These are phyloP conservation scores for Fraxinus cuspidata DNA, from an alignment of 257 asterid species.

Conservation along the genomic window DNA sequence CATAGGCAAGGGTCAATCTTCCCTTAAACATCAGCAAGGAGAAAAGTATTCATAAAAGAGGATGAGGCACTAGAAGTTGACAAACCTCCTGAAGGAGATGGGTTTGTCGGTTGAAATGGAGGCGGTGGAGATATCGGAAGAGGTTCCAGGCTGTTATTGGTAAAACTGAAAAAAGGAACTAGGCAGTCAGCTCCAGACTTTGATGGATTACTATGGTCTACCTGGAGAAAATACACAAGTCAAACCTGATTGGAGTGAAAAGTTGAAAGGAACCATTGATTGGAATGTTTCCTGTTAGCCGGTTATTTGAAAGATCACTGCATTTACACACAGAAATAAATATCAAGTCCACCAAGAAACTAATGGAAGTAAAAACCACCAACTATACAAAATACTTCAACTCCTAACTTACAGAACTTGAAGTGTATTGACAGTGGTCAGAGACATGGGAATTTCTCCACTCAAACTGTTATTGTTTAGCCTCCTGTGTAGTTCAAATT, in stretches of 20 bases:
- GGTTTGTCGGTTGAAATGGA: slow-evolving; percentile 52
- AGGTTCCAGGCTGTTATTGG: slow-evolving; percentile 43
- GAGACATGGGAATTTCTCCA: slow-evolving; percentile 63
- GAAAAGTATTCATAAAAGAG: neutral
- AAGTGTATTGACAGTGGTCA: slow-evolving; percentile 60
- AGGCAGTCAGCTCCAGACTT: slow-evolving; percentile 28
- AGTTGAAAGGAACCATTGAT: slow-evolving; percentile 84
- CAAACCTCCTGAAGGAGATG: slow-evolving; percentile 36
- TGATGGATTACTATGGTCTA: slow-evolving; percentile 8
- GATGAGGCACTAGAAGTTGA: slow-evolving; percentile 13
- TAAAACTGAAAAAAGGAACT: slow-evolving; percentile 57
- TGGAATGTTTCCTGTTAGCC: slow-evolving; percentile 68
- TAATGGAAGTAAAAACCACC: neutral
- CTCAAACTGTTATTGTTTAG: slow-evolving; percentile 82
- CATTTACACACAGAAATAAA: slow-evolving; percentile 27
- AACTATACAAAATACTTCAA: slow-evolving; percentile 17
- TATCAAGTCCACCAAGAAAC: slow-evolving; percentile 24
- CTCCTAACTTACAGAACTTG: slow-evolving; percentile 92
- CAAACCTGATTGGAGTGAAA: slow-evolving; percentile 93
- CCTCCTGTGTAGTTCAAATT: slow-evolving; percentile 58
- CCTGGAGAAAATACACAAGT: slow-evolving; percentile 16
- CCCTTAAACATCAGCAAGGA: neutral
- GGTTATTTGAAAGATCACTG: slow-evolving; percentile 91
- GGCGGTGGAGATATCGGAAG: slow-evolving; percentile 75
- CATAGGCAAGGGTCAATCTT: neutral